Conservation (phyloP, 2,329 filamentous ascomycete genomes). For the Aspergillus phoenicis region DNA sequence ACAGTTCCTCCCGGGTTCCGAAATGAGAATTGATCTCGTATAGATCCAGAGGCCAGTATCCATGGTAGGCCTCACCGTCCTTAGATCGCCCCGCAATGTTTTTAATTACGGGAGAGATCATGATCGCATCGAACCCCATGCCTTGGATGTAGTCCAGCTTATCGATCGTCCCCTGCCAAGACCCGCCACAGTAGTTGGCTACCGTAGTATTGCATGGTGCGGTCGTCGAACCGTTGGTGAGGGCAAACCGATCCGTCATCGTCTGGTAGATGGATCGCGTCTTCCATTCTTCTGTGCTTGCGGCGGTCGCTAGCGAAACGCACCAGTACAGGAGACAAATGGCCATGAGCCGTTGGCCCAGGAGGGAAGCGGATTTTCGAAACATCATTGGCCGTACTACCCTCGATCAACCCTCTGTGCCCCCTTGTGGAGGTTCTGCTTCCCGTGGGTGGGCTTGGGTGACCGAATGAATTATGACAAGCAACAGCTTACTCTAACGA, state of each 20-base stretch:
- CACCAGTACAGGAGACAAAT: not conserved
- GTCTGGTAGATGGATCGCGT: constrained; percentile 45
- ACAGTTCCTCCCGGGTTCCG: constrained; percentile 51
- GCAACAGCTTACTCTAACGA: not conserved
- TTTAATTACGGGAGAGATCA: constrained; percentile 47
- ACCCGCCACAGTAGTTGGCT: constrained; percentile 53
- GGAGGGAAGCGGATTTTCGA: no score
- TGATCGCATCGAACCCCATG: constrained; percentile 54
- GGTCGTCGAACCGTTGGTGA: constrained; percentile 42
- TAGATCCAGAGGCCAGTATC: constrained; percentile 54
- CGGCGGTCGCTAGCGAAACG: not conserved
- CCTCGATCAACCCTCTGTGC: no score
- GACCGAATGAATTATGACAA: not conserved
- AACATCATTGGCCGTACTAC: no score
- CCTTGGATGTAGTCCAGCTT: constrained; percentile 55
- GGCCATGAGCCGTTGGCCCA: not conserved
- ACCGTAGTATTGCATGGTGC: constrained; percentile 33
- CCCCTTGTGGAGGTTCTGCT: no score
- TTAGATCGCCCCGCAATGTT: constrained; percentile 40
- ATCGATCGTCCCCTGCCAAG: constrained; percentile 52
- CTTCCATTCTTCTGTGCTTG: constrained; percentile 1
- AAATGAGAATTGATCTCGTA: constrained; percentile 54
- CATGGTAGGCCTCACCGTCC: constrained; percentile 54
- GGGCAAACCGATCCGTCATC: constrained; percentile 52
- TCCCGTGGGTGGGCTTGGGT: no score